phyloP scores from a whole-genome alignment of 148 eudicot species.

The Linanthus parryae region DNA sequence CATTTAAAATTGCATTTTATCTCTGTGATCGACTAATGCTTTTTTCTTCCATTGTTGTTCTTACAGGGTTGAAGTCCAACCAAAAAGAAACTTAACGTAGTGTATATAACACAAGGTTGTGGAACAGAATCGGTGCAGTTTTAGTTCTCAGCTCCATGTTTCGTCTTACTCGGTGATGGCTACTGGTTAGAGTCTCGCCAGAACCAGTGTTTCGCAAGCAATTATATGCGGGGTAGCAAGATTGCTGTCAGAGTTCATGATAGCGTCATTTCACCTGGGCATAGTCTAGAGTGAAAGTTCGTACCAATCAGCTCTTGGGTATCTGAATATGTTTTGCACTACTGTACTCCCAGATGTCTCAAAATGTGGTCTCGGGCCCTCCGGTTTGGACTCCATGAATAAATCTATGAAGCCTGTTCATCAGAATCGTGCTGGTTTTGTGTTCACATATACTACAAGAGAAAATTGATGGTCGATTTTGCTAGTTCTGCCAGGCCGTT shows the following conservation, averaged over 20 bases:
- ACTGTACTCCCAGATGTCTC: background rate
- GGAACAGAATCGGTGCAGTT: constrained; percentile 22
- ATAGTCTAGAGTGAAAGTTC: constrained; percentile 2
- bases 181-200: constrained; percentile 24
- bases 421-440: constrained; percentile 16
- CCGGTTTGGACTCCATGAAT: constrained; percentile 28
- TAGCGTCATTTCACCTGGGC: background rate
- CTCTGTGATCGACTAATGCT: background rate
- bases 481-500: constrained; percentile 31
- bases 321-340: constrained; percentile 42
- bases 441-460: constrained; percentile 15
- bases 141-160: constrained; percentile 22
- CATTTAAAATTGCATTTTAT: background rate
- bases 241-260: constrained; percentile 21
- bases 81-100: constrained; percentile 21
- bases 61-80: constrained; percentile 45
- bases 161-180: constrained; percentile 27
- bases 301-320: constrained; percentile 11
- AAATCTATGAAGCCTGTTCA: constrained; percentile 37
- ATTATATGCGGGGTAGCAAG: background rate
- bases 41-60: background rate
- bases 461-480: constrained; percentile 24
- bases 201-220: constrained; percentile 17
- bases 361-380: constrained; percentile 8
- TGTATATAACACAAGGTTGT: constrained; percentile 38